Conservation (phyloP, 495 filamentous ascomycete species). For the Neurospora sp. region DNA sequence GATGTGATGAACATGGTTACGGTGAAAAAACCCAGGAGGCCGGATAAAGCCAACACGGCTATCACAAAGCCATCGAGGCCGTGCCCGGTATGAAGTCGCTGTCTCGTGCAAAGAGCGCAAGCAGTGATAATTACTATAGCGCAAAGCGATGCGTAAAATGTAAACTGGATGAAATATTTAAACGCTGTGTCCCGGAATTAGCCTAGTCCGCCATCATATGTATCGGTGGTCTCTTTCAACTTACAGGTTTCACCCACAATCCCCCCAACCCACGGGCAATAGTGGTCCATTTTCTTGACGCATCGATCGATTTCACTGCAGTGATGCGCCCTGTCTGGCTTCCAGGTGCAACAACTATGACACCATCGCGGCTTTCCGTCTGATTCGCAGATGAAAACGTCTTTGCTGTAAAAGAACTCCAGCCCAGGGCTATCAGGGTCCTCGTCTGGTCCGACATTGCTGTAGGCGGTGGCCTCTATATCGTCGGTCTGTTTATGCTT, state of each 20-base stretch:
- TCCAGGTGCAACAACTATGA: constrained; percentile 67
- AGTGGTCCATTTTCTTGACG: constrained; percentile 85
- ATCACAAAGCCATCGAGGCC: constrained; percentile 28
- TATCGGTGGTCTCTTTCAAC: constrained; percentile 4
- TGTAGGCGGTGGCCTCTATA: background rate
- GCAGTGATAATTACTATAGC: constrained; percentile 52
- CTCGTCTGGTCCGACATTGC: constrained; percentile 17
- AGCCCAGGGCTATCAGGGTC: constrained; percentile 38
- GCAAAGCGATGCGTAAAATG: constrained; percentile 57
- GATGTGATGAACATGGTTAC: constrained; percentile 63
- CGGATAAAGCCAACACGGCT: constrained; percentile 31
- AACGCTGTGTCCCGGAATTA: constrained; percentile 36
- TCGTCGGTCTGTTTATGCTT: constrained; percentile 3
- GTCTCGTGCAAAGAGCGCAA: constrained; percentile 22
- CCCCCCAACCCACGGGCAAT: constrained; percentile 91
- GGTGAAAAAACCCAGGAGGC: constrained; percentile 67
- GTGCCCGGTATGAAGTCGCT: constrained; percentile 11
- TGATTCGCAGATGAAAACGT: constrained; percentile 70
- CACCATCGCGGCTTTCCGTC: constrained; percentile 79
- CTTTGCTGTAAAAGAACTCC: constrained; percentile 60
- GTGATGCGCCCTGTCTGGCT: constrained; percentile 77
- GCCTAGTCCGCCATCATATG: background rate
- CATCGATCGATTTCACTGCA: constrained; percentile 72
- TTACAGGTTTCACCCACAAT: constrained; percentile 66
- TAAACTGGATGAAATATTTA: constrained; percentile 87